Evolutionary conservation across 192 early-diverging fungal species (phyloP).

Genomic region (Kickxella alabastrina): DNA sequence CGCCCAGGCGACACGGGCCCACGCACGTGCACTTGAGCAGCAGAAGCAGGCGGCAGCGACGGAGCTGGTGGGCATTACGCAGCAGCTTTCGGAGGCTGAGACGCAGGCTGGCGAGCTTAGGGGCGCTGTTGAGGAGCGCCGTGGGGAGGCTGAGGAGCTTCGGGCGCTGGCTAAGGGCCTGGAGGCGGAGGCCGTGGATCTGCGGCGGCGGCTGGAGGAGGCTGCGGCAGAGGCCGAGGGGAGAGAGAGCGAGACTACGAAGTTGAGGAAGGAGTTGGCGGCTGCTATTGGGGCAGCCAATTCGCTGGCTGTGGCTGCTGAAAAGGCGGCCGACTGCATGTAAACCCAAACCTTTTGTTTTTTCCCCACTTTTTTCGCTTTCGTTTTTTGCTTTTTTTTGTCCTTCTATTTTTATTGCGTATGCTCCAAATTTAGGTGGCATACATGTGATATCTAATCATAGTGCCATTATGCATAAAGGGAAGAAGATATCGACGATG

Average conservation of each 20-base stretch:
- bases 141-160: too few species aligned
- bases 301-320: conserved; percentile 36
- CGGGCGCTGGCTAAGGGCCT: too few species aligned
- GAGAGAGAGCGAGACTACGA: conserved; percentile 9
- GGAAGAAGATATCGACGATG: background rate
- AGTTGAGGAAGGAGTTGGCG: conserved; percentile 27
- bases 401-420: background rate
- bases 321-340: conserved; percentile 32
- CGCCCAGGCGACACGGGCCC: conserved; percentile 10
- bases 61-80: conserved; percentile 7
- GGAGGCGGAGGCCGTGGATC: too few species aligned
- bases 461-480: background rate
- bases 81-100: conserved; percentile 13
- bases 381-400: background rate
- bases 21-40: conserved; percentile 6
- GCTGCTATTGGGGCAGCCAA: conserved; percentile 29
- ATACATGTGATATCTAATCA: too few species aligned
- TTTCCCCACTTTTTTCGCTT: background rate
- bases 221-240: conserved; percentile 13
- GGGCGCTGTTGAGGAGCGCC: too few species aligned
- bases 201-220: conserved; percentile 15
- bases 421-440: background rate
- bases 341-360: conserved; percentile 2
- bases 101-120: too few species aligned
- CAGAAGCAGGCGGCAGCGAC: conserved; percentile 8